A percentile compares a stretch with the other conserved stretches of the same genome.
These are phyloP conservation scores for Trifolium fragiferum DNA, from an alignment of 306 rosid species.

Conservation along the genomic window DNA sequence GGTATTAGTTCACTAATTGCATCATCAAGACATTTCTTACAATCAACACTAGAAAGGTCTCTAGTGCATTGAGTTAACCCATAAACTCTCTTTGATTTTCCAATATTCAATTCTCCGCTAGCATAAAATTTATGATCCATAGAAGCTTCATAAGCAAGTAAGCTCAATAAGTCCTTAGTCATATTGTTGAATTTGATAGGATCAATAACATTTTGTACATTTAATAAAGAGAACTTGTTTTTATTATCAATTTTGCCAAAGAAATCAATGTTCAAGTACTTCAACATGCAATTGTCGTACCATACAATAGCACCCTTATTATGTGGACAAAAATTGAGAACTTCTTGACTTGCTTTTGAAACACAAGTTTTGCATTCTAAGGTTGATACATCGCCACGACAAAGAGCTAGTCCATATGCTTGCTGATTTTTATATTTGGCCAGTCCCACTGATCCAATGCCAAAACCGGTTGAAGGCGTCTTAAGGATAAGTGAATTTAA, in stretches of 20 bases:
- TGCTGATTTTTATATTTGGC: neutral
- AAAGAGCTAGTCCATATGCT: slow-evolving; percentile 47
- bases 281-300: slow-evolving; percentile 47
- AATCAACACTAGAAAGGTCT: slow-evolving; percentile 49
- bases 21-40: slow-evolving; percentile 50
- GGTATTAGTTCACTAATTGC: slow-evolving; percentile 36
- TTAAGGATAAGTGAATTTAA: slow-evolving; percentile 32
- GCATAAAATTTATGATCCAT: slow-evolving; percentile 36
- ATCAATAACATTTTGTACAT: slow-evolving; percentile 2
- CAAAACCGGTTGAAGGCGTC: slow-evolving; percentile 47
- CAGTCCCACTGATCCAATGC: slow-evolving; percentile 8
- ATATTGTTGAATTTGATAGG: slow-evolving; percentile 31
- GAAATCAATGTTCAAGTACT: slow-evolving; percentile 46
- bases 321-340: slow-evolving; percentile 35
- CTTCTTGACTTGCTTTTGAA: slow-evolving; percentile 26
- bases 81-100: slow-evolving; percentile 24
- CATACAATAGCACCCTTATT: slow-evolving; percentile 44
- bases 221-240: slow-evolving; percentile 32
- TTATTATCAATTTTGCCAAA: slow-evolving; percentile 45
- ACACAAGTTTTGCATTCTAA: slow-evolving; percentile 49
- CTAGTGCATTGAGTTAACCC: slow-evolving; percentile 53
- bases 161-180: slow-evolving; percentile 33
- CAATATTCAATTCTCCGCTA: slow-evolving; percentile 29
- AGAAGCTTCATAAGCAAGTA: slow-evolving; percentile 15
- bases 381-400: slow-evolving; percentile 46